Percentiles rank a stretch among this genome's conserved stretches.
Evolutionary conservation across 768 basidiomycete species (phyloP).

Genomic region (Lentinula raphanica): DNA sequence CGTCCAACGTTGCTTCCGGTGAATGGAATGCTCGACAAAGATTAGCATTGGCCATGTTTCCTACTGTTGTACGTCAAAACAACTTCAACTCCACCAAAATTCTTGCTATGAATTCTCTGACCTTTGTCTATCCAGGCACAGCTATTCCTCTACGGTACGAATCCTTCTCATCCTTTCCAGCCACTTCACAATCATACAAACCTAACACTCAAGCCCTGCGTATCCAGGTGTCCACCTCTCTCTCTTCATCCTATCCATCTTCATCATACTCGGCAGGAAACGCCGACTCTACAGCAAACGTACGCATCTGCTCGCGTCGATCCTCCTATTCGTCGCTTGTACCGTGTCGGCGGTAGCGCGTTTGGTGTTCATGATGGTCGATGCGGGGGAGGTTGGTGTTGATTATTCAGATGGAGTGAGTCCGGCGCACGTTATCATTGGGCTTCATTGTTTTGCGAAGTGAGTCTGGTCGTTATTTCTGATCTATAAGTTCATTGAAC

Average conservation of each 20-base stretch:
- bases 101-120: no score
- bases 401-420: background rate
- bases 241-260: background rate
- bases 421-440: background rate
- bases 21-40: no score
- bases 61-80: no score
- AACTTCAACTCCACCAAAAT: no score
- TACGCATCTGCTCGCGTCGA: background rate
- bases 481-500: no score
- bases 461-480: background rate
- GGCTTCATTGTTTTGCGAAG: background rate
- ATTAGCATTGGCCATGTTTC: no score
- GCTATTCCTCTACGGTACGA: no score
- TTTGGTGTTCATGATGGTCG: background rate
- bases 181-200: no score
- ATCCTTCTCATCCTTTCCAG: no score
- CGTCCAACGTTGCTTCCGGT: no score
- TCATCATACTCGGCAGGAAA: background rate
- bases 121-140: no score
- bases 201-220: no score
- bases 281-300: background rate
- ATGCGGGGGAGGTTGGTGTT: background rate
- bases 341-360: background rate
- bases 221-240: background rate
- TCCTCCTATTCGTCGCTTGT: background rate